phyloP scores from a whole-genome alignment of 345 rosid genomes.

The Heritiera littoralis region DNA sequence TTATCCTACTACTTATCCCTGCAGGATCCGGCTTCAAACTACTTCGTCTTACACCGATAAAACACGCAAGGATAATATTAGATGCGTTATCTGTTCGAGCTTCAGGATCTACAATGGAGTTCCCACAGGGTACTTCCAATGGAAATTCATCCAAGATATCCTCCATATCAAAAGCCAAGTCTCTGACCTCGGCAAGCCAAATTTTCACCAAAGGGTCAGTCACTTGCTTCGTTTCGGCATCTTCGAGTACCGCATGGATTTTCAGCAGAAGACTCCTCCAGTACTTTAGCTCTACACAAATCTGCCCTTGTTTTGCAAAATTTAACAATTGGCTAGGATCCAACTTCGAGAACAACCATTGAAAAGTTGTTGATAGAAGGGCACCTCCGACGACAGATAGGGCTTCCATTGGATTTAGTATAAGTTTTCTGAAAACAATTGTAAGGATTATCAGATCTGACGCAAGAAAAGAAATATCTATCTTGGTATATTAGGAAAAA shows the following conservation, averaged over 20 bases:
- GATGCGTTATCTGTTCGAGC: background rate
- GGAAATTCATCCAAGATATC: slow-evolving; percentile 17
- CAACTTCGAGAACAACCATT: slow-evolving; percentile 15
- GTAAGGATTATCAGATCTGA: background rate
- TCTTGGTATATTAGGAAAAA: no score
- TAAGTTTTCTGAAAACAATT: background rate
- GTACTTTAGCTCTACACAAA: slow-evolving; percentile 1
- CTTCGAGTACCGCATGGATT: slow-evolving; percentile 11
- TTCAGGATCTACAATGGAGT: background rate
- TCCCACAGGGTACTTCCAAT: background rate
- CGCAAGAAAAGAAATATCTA: no score
- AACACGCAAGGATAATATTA: background rate
- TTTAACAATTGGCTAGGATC: background rate
- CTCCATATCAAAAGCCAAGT: slow-evolving; percentile 24
- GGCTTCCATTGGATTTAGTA: slow-evolving; percentile 4
- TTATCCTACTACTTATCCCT: background rate
- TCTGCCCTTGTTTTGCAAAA: background rate
- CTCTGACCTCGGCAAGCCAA: slow-evolving; percentile 31
- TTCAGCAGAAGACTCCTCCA: slow-evolving; percentile 15
- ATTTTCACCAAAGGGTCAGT: background rate
- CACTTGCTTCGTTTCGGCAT: slow-evolving; percentile 30
- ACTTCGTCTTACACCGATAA: background rate
- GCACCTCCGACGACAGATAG: slow-evolving; percentile 13
- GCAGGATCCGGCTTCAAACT: background rate
- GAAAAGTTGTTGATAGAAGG: slow-evolving; percentile 10